Evolutionary conservation across 2,329 filamentous ascomycete genomes (phyloP), one percentile per base, ranked within the genome.

Genomic region (Nemania sp.): DNA sequence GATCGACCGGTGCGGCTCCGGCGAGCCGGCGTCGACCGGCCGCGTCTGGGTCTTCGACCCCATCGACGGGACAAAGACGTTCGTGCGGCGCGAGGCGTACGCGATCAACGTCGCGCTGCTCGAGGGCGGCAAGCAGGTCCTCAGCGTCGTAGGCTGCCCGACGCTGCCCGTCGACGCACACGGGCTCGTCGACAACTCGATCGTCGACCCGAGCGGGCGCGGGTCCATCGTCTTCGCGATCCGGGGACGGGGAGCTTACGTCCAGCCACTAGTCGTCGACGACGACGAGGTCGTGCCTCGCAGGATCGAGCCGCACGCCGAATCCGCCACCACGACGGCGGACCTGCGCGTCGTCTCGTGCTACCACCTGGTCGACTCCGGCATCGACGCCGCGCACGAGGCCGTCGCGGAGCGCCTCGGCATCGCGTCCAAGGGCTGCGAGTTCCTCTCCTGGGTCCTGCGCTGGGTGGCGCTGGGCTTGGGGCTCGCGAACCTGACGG

Each of bases 41-140:
- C 71, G 83, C 13, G 78, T 80, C 9, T 87, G 84, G 83, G 78
- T 87, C 0, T 85, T 87, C 66, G 84, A 87, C 66, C 84, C 84
- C 0, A 86, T 87, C 32, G 84, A 87, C 64, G 84, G 84, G 7
- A 87, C 84, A 2, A 80, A 82, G 72, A 84, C 82, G 0, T 87
- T 83, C 55, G 75, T 87, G 9, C 73, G 75, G 11, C 79, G 81
- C 5, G 75, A 84, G 65, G 78, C 84, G 48, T 87, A 86, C 65
- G 84, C 82, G 57, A 81, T 86, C 71, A 86, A 86, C 59, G 76
- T 84, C 17, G 82, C 77, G 2, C 76, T 87, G 2, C 69, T 87
- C 2, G 74, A 80, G 34, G 80, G 78, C 25, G 81, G 82, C 3
- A 71, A 74, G 58, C 83, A 86, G 68, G 72, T 78, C 1, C 73